phyloP scores from a whole-genome alignment of 164 flowering plant species.

The Akebia trifoliata region DNA sequence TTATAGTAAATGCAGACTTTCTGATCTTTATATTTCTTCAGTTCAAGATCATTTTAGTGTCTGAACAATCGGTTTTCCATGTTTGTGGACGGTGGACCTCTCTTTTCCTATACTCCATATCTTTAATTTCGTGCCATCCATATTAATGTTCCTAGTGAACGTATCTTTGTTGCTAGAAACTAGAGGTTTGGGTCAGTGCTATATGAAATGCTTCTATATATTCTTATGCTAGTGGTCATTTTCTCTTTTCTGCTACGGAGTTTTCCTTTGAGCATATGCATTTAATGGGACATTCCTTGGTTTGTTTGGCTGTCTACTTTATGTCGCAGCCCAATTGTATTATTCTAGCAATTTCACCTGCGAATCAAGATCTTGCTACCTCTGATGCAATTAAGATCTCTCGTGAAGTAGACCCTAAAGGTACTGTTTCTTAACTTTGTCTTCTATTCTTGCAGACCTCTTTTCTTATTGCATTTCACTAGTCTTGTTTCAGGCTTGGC shows the following conservation, averaged over 20 bases:
- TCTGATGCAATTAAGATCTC: conserved; percentile 97
- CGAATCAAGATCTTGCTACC: conserved; percentile 99
- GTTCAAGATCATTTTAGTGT: neutral
- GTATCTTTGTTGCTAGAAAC: neutral
- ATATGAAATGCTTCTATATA: neutral
- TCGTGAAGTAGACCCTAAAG: conserved; percentile 92
- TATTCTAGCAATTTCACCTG: conserved; percentile 89
- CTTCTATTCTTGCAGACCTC: neutral
- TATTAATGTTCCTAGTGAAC: neutral
- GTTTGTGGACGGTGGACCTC: neutral
- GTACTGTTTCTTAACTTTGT: conserved; percentile 22
- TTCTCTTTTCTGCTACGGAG: no score
- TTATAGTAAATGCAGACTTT: neutral
- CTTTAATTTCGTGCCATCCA: no score
- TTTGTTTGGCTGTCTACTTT: no score
- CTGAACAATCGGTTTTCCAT: neutral
- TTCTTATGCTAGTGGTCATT: no score
- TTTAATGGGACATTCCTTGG: no score
- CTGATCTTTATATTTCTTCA: neutral
- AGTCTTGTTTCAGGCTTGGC: no score
- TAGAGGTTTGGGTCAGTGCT: neutral
- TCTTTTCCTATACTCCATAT: no score
- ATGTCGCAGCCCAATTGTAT: conserved; percentile 85
- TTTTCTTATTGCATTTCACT: neutral
- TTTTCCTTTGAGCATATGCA: no score